These are phyloP conservation scores for Wickerhamiella parazyma DNA, from an alignment of 805 yeast genomes.

Conservation along the genomic window DNA sequence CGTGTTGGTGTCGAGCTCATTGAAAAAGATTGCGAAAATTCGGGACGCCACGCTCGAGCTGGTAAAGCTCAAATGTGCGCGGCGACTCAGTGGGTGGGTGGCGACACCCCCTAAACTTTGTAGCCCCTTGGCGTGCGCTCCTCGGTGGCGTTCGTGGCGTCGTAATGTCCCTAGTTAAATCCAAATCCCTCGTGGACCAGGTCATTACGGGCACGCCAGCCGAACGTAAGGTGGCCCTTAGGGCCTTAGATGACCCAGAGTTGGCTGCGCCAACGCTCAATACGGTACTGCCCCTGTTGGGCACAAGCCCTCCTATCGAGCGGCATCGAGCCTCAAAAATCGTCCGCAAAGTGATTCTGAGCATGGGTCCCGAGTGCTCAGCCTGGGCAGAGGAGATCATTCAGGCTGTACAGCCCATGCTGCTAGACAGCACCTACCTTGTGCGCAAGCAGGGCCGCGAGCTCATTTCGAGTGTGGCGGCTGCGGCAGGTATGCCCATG, in stretches of 20 bases:
- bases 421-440: conserved; percentile 66
- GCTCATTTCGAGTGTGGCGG: conserved; percentile 56
- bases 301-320: conserved; percentile 73
- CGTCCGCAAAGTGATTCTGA: conserved; percentile 52
- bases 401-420: conserved; percentile 61
- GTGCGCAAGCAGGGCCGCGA: conserved; percentile 70
- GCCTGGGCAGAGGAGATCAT: conserved; percentile 66
- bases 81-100: too few species aligned
- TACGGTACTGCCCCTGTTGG: conserved; percentile 58
- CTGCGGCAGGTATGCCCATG: conserved; percentile 68
- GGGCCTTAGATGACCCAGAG: conserved; percentile 53
- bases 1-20: too few species aligned
- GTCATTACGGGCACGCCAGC: conserved; percentile 68
- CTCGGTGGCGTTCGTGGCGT: too few species aligned
- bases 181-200: conserved; percentile 36
- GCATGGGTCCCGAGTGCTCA: conserved; percentile 44
- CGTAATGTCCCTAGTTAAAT: too few species aligned
- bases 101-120: too few species aligned
- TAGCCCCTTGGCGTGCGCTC: too few species aligned
- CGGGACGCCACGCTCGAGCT: too few species aligned
- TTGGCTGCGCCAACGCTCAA: conserved; percentile 54
- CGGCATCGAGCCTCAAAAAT: conserved; percentile 70
- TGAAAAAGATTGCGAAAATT: too few species aligned
- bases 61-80: too few species aligned
- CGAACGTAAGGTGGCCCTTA: conserved; percentile 53